These are phyloP conservation scores for Wickerhamomyces kurtzmanii DNA, from an alignment of 805 yeast species.

Conservation along the genomic window DNA sequence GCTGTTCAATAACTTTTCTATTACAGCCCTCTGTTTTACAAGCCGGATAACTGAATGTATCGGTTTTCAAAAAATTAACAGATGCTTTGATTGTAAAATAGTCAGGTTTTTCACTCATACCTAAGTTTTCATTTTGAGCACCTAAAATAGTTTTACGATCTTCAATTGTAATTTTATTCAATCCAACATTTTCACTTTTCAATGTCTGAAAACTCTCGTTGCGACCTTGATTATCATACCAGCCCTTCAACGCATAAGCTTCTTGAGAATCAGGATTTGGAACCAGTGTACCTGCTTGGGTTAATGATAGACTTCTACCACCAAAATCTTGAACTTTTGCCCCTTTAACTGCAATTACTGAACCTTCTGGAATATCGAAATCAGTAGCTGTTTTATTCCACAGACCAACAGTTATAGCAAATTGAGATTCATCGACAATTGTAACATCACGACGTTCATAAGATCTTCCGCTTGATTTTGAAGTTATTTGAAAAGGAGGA, in stretches of 20 bases:
- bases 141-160: conserved; percentile 59
- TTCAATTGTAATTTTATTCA: conserved; percentile 29
- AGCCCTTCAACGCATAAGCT: conserved; percentile 82
- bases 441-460: conserved; percentile 86
- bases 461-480: conserved; percentile 87
- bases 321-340: conserved; percentile 82
- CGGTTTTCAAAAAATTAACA: conserved; percentile 59
- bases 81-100: conserved; percentile 70
- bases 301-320: conserved; percentile 75
- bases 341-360: conserved; percentile 88
- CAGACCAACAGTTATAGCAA: conserved; percentile 68
- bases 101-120: conserved; percentile 71
- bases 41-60: conserved; percentile 83
- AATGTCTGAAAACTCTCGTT: conserved; percentile 51
- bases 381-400: conserved; percentile 88
- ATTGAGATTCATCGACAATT: conserved; percentile 78
- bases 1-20: conserved; percentile 70
- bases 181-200: conserved; percentile 37
- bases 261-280: conserved; percentile 86
- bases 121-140: conserved; percentile 59
- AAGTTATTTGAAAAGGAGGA: conserved; percentile 68
- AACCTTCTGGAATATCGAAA: conserved; percentile 62
- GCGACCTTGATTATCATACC: conserved; percentile 83
- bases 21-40: conserved; percentile 72
- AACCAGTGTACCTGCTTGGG: conserved; percentile 65